phyloP scores from a whole-genome alignment of 176 grass and related monocot genomes.

The Aegilops tauschii region DNA sequence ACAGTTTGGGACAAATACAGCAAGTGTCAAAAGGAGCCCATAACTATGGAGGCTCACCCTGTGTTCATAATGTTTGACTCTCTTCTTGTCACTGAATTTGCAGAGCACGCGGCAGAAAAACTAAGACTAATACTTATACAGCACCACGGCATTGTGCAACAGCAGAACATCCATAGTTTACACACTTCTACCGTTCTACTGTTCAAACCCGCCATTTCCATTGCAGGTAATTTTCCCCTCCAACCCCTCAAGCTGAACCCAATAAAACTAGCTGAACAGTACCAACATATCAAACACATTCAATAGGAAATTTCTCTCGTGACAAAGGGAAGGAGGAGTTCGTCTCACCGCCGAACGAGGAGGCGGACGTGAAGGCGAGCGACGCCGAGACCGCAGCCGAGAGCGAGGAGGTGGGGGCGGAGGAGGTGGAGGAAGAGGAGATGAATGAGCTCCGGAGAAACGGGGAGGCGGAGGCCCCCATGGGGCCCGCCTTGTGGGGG shows the following conservation, averaged over 20 bases:
- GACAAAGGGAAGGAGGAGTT: not conserved
- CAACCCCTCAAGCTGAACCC: not conserved
- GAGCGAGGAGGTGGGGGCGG: slow-evolving; percentile 45
- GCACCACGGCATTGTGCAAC: not conserved
- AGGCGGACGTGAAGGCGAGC: slow-evolving; percentile 53
- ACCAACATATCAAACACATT: not conserved
- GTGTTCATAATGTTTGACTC: not conserved
- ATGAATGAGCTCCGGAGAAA: slow-evolving; percentile 53
- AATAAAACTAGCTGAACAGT: not conserved
- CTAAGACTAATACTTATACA: not conserved
- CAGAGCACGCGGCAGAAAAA: not conserved
- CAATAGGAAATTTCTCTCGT: not conserved
- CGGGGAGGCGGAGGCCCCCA: slow-evolving; percentile 29
- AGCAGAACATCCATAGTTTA: not conserved
- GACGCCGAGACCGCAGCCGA: slow-evolving; percentile 47
- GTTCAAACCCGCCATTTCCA: not conserved
- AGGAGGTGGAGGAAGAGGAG: slow-evolving; percentile 48
- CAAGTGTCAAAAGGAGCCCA: not conserved
- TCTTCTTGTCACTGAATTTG: not conserved
- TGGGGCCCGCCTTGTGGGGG: not conserved
- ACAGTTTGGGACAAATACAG: not conserved
- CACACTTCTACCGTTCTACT: not conserved
- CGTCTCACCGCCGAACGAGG: slow-evolving; percentile 58
- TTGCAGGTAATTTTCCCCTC: not conserved
- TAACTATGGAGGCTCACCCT: not conserved